Evolutionary conservation across 176 grass and related monocot species (phyloP).

Genomic region (Triticum aestivum): DNA sequence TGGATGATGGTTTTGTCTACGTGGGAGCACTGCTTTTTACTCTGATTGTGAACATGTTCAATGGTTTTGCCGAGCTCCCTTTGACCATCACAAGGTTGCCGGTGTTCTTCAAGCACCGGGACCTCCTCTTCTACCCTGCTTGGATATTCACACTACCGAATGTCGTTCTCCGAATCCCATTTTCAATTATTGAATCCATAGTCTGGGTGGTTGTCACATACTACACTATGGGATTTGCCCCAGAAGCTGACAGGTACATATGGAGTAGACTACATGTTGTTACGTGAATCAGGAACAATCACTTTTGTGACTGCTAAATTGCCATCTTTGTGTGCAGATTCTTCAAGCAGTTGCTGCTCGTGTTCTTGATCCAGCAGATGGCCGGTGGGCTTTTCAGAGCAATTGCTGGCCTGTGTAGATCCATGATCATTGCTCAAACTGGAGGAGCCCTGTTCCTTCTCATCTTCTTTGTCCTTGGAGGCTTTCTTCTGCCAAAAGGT

Average conservation of each 20-base stretch:
- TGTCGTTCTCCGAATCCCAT: conserved; percentile 72
- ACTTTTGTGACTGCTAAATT: conserved; percentile 13
- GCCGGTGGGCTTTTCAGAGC: conserved; percentile 86
- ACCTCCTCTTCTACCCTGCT: conserved; percentile 94
- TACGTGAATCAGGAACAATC: not conserved
- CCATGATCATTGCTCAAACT: conserved; percentile 93
- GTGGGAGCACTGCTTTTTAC: conserved; percentile 80
- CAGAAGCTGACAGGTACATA: conserved; percentile 80
- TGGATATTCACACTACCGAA: conserved; percentile 90
- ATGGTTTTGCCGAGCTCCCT: conserved; percentile 92
- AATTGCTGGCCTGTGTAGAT: conserved; percentile 76
- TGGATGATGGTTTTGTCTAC: conserved; percentile 73
- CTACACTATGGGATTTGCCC: conserved; percentile 85
- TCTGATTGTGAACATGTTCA: conserved; percentile 93
- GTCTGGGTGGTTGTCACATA: conserved; percentile 87
- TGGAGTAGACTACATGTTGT: not conserved
- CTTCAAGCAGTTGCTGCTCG: conserved; percentile 92
- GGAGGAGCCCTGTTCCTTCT: conserved; percentile 87
- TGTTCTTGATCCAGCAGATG: conserved; percentile 97
- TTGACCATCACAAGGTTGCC: conserved; percentile 81
- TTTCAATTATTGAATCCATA: conserved; percentile 80
- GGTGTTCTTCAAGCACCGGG: conserved; percentile 97
- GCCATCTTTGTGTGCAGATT: conserved; percentile 59
- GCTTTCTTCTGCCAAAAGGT: conserved; percentile 98
- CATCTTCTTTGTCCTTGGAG: conserved; percentile 84